Base-by-base conservation (phyloP, 805 yeast genomes). In the Ogataea parapolymorpha region DNA sequence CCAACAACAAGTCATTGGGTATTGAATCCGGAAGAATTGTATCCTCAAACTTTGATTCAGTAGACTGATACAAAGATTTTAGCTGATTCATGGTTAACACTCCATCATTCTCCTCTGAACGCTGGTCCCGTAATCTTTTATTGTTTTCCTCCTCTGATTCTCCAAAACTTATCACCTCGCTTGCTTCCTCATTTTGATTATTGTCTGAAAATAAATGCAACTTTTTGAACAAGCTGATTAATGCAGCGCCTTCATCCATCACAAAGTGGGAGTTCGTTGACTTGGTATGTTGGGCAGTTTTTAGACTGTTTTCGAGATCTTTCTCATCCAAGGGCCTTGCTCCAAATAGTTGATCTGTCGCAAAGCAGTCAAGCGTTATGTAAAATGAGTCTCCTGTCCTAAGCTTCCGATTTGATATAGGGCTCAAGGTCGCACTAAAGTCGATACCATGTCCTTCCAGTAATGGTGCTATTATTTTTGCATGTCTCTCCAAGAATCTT, bases 311-410 rank as follows among this genome's bases (percentile, higher is more conserved):
- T 34, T 20, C 22, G 9, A 20, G 9, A 7, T 20, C 22, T 7
- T 7, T 8, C 2, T 20, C 22, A 20, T 20, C 22, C 6, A 20
- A 20, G 22, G 22, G 22, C 7, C 22, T 20, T 7, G 22, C 3
- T 9, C 25, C 25, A 24, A 54, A 54, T 14, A 41, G 20, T 5
- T 15, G 9, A 8, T 26, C 15, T 2, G 41, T 37, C 18, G 90
- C 56, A 55, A 60, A 85, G 44, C 88, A 77, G 51, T 87, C 85
- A 4, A 86, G 62, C 52, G 81, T 86, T 0, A 88, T 66, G 16
- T 77, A 68, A 53, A 90, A 82, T 1, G 82, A 70, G 54, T 88
- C 95, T 3, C 97, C 98, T 2, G 80, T 75, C 8, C 84, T 70
- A 25, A 89, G 58, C 23, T 80, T 59, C 9, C 68, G 65, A 14